phyloP scores from a whole-genome alignment of 2,329 filamentous ascomycete genomes.

The Fusarium torreyae region DNA sequence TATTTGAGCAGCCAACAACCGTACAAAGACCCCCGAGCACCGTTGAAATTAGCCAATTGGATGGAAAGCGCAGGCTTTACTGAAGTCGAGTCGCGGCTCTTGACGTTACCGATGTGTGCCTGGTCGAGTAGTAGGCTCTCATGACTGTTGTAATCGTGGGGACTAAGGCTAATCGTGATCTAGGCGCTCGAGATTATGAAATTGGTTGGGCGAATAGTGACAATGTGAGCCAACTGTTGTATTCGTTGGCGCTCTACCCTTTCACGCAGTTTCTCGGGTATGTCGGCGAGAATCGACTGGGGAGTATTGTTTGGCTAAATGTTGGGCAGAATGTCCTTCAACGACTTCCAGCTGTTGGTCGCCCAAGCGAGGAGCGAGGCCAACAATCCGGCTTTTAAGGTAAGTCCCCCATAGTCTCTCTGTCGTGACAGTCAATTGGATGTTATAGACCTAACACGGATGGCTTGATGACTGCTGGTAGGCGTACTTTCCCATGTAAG shows the following conservation, averaged over 20 bases:
- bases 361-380: constrained; percentile 70
- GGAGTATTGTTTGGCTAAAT: constrained; percentile 11
- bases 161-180: constrained; percentile 11
- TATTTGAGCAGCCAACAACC: constrained; percentile 75
- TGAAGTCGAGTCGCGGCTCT: constrained; percentile 75
- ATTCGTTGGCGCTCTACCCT: constrained; percentile 70
- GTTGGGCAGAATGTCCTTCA: constrained; percentile 66
- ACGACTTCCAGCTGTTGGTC: constrained; percentile 71
- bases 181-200: constrained; percentile 66
- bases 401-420: constrained; percentile 49
- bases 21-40: constrained; percentile 76
- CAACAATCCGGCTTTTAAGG: constrained; percentile 69
- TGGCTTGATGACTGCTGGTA: constrained; percentile 45
- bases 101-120: constrained; percentile 77
- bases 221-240: constrained; percentile 68
- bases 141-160: background rate
- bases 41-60: constrained; percentile 71
- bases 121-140: constrained; percentile 74
- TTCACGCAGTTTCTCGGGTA: constrained; percentile 67
- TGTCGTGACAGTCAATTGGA: background rate
- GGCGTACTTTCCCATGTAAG: constrained; percentile 75
- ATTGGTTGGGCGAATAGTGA: constrained; percentile 69
- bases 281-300: constrained; percentile 37
- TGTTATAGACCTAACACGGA: constrained; percentile 17
- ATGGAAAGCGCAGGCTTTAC: constrained; percentile 76